Percentiles rank a stretch among this genome's conserved stretches.
phyloP scores from a whole-genome alignment of 164 flowering plant genomes.

The Vitis amurensis region DNA sequence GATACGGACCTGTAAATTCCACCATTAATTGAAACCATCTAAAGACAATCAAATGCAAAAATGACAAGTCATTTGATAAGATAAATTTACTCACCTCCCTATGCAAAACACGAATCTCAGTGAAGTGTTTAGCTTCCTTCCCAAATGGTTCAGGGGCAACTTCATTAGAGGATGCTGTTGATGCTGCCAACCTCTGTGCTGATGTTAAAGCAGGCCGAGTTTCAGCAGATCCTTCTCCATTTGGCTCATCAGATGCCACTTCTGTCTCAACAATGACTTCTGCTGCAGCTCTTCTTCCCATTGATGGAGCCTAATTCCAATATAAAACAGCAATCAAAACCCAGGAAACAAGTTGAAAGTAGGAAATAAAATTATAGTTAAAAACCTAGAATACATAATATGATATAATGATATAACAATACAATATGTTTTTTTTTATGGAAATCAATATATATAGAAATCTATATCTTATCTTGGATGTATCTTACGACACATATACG shows the following conservation, averaged over 20 bases:
- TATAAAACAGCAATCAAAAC: neutral
- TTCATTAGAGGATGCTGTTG: slow-evolving; percentile 57
- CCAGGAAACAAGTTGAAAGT: neutral
- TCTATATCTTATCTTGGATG: no score
- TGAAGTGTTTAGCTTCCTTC: slow-evolving; percentile 87
- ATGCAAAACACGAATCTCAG: slow-evolving; percentile 77
- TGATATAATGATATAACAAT: no score
- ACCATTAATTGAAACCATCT: slow-evolving; percentile 16
- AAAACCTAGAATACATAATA: no score
- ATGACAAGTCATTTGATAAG: neutral
- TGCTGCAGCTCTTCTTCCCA: slow-evolving; percentile 65
- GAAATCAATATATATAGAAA: no score
- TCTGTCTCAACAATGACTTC: slow-evolving; percentile 52
- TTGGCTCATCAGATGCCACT: slow-evolving; percentile 40
- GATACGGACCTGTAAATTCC: slow-evolving; percentile 75
- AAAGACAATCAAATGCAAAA: slow-evolving; percentile 4
- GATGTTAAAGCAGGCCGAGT: slow-evolving; percentile 68
- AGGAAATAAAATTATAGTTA: neutral
- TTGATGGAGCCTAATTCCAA: slow-evolving; percentile 61
- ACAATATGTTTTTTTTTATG: no score
- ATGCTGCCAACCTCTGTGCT: slow-evolving; percentile 82
- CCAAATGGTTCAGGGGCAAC: slow-evolving; percentile 74
- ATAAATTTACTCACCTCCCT: slow-evolving; percentile 67
- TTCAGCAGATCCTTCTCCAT: slow-evolving; percentile 68
- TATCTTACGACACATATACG: no score